Base-by-base conservation (phyloP, 306 rosid species). In the Canavalia ensiformis region DNA sequence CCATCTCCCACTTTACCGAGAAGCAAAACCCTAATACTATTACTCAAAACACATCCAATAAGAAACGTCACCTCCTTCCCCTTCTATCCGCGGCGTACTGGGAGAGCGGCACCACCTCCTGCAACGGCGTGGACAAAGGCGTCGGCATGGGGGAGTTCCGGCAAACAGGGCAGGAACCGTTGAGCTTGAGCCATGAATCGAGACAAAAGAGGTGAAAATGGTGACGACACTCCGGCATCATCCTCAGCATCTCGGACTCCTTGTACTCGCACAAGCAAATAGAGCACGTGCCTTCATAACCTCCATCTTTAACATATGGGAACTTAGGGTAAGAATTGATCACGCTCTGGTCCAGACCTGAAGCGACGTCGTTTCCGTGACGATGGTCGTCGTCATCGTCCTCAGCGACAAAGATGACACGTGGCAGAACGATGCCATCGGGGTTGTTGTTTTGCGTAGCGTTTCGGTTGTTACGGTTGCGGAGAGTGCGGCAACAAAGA, bases 171-270 rank as follows among this genome's bases (percentile, higher is more conserved):
- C 99, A 95, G 4, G 98, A 95, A 2, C 99, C 96, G 13, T 95
- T 95, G 46, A 95, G 97, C 83, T 87, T 92, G 78, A 95, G 84
- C 99, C 99, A 95, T 0, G 97, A 86, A 71, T 95, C 99, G 64
- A 95, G 87, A 37, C 99, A 95, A n/a, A 72, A 75, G 4, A 93
- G 68, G 80, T 95, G 99, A 64, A 95, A 95, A 69, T 62, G 88
- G 77, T 95, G 99, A 9, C 93, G 75, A 63, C 99, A 95, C 82
- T 95, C 98, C 0, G 98, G 99, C 99, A 95, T 95, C 99, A 95
- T 91, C 85, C 99, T 75, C 55, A 95, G 49, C 98, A 93, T 90
- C 91, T 95, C 99, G 57, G 86, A 79, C 0, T 90, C 98, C 86
- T 86, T 88, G 44, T 93, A 95, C 71, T 95, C 98, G 62, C 97